phyloP scores from a whole-genome alignment of 2,329 filamentous ascomycete species.

The Rosellinia necatrix region DNA sequence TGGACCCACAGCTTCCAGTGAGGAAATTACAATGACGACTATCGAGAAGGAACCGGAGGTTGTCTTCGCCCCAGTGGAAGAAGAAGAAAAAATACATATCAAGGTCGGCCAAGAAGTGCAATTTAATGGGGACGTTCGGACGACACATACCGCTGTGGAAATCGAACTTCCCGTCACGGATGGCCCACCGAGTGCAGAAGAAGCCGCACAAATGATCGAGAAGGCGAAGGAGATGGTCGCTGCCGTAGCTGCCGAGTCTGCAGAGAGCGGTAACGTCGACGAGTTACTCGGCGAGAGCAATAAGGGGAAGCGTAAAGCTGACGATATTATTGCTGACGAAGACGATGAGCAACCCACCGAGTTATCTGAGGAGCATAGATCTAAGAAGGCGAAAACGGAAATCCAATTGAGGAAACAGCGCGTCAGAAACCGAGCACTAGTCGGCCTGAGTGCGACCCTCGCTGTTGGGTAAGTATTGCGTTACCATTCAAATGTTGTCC shows the following conservation, averaged over 20 bases:
- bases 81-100: conserved; percentile 67
- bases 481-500: not conserved
- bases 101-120: conserved; percentile 66
- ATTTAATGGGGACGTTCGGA: conserved; percentile 62
- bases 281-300: conserved; percentile 47
- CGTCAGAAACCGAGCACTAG: conserved; percentile 81
- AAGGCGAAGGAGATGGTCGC: conserved; percentile 89
- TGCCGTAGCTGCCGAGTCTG: conserved; percentile 61
- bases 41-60: conserved; percentile 55
- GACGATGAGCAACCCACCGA: conserved; percentile 57
- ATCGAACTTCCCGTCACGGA: conserved; percentile 71
- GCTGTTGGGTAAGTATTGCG: conserved; percentile 80
- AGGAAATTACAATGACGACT: conserved; percentile 50
- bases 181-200: conserved; percentile 74
- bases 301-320: conserved; percentile 74
- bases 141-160: conserved; percentile 73
- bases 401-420: conserved; percentile 82
- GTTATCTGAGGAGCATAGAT: conserved; percentile 50
- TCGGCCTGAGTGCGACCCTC: conserved; percentile 85
- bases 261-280: conserved; percentile 42
- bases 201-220: conserved; percentile 81
- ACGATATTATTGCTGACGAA: conserved; percentile 71
- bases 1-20: conserved; percentile 48
- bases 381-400: conserved; percentile 83
- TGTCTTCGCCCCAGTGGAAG: conserved; percentile 57